Conservation (phyloP, 306 rosid genomes). For the Coriaria nepalensis region DNA sequence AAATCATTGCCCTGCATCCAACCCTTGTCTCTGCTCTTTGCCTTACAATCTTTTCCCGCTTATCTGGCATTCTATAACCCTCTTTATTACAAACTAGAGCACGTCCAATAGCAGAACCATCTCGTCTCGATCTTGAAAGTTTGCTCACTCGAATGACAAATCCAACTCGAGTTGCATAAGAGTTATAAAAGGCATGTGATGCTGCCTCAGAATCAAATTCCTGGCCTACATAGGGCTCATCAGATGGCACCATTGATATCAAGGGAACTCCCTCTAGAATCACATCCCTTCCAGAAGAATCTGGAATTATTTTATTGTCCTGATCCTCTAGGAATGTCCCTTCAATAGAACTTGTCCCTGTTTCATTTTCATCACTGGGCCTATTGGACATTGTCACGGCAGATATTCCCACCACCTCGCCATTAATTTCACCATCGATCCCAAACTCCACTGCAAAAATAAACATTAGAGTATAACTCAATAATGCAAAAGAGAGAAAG, state of each 20-base stretch:
- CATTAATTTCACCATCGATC: slow-evolving; percentile 40
- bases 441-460: slow-evolving; percentile 74
- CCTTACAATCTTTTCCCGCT: slow-evolving; percentile 88
- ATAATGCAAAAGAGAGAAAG: not conserved
- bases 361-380: slow-evolving; percentile 44
- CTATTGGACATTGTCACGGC: slow-evolving; percentile 27
- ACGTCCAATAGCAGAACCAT: slow-evolving; percentile 87
- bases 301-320: slow-evolving; percentile 32
- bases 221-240: slow-evolving; percentile 84
- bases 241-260: slow-evolving; percentile 31
- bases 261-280: slow-evolving; percentile 38
- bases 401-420: slow-evolving; percentile 34
- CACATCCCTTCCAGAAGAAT: slow-evolving; percentile 35
- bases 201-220: slow-evolving; percentile 87
- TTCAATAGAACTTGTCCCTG: slow-evolving; percentile 50
- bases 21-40: slow-evolving; percentile 96
- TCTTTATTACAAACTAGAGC: slow-evolving; percentile 96
- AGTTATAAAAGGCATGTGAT: slow-evolving; percentile 85
- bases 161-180: slow-evolving; percentile 72
- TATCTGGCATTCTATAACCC: slow-evolving; percentile 92
- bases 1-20: slow-evolving; percentile 90
- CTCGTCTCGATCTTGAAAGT: slow-evolving; percentile 90
- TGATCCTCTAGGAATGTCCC: slow-evolving; percentile 37
- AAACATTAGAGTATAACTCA: not conserved
- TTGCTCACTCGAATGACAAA: slow-evolving; percentile 90